Evolutionary conservation across 768 basidiomycete species (phyloP), one percentile per base, ranked within the genome.

Genomic region (Lentinula boryana): DNA sequence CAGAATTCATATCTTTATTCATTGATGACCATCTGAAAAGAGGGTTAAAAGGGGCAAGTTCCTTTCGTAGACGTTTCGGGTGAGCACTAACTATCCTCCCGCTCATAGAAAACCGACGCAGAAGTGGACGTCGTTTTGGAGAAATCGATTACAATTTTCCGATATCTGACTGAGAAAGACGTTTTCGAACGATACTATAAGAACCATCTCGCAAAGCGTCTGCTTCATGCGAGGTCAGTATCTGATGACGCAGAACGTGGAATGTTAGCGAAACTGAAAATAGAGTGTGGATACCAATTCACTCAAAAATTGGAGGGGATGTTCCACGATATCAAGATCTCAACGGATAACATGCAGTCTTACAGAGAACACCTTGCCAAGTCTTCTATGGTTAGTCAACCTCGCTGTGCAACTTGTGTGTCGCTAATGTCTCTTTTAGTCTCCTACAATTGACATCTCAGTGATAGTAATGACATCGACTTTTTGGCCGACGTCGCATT

Each of bases 121-220:
- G 97, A 99, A 68, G 88, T 98, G 56, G 96, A 98, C 66, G 71
- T 72, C 36, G 84, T 96, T 5, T 76, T 99, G 62, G 96, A 98
- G 69, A 98, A 97, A 76, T 95, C 97, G 0, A 97, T 98, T 72
- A 91, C 87, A 1, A 84, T 98, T 32, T 99, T 99, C 83, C 84
- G 96, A 53, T 99, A 86, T 75, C 80, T 98, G 60, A 81, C 86
- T 1, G 95, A 98, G 73, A 98, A 98, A 74, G 97, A 99, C 69
- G 84, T 94, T 13, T 99, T 99, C 70, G 97, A 99, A 72, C 84
- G 92, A 36, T 98, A 98, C 72, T 99, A 99, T 78, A 98, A 98
- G 75, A 82, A 81, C 15, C 97, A 98, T 71, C 86, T 99, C 33
- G 93, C 96, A 5, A 93, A 95, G 70, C 92, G 97, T 36, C 80